Conservation (phyloP, 148 eudicot species). For the Rhododendron griersonianum region DNA sequence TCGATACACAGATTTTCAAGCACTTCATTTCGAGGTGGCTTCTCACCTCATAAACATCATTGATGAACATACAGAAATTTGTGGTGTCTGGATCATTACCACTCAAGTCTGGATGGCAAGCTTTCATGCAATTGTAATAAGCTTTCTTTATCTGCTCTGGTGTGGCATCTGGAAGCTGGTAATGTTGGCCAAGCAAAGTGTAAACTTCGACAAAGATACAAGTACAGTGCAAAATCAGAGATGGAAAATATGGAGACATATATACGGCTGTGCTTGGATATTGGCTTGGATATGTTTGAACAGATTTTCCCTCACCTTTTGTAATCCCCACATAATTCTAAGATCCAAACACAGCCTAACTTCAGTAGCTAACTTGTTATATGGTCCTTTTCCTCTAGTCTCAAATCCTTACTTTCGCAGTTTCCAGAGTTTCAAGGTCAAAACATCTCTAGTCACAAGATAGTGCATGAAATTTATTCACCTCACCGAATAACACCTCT, state of each 20-base stretch:
- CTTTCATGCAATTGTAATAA: slow-evolving; percentile 93
- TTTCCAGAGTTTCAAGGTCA: background rate
- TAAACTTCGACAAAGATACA: background rate
- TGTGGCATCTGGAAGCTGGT: slow-evolving; percentile 88
- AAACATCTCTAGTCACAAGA: background rate
- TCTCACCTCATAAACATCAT: slow-evolving; percentile 82
- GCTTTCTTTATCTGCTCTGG: slow-evolving; percentile 92
- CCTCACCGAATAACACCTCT: background rate
- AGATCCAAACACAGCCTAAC: background rate
- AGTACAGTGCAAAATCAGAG: background rate
- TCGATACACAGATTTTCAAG: background rate
- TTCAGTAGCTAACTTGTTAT: background rate
- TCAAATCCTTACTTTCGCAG: background rate
- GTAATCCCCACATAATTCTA: background rate
- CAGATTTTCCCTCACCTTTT: background rate
- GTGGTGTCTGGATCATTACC: slow-evolving; percentile 83
- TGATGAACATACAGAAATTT: slow-evolving; percentile 95
- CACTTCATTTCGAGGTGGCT: background rate
- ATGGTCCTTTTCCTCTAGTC: background rate
- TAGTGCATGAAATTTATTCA: background rate
- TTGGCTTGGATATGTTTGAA: background rate
- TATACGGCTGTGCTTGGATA: background rate
- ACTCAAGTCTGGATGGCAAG: slow-evolving; percentile 98
- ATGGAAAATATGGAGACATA: background rate
- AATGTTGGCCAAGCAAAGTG: slow-evolving; percentile 1